Conservation (phyloP, 2,329 filamentous ascomycete genomes). For the Phaeosphaeria sp. region DNA sequence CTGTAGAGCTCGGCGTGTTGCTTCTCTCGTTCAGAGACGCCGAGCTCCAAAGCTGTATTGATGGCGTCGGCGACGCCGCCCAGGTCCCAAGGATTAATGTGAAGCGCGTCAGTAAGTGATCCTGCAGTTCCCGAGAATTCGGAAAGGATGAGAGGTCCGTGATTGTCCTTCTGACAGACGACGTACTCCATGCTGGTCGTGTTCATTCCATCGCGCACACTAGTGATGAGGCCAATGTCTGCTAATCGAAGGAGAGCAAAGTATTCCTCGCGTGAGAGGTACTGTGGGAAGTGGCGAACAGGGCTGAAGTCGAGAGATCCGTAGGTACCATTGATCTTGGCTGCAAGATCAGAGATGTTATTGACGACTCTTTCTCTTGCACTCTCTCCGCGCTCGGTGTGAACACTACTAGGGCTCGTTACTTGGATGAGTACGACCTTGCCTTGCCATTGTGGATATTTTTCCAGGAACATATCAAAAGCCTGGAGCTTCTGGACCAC, state of each 20-base stretch:
- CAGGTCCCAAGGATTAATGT: conserved; percentile 97
- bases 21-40: conserved; percentile 65
- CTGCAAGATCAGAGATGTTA: conserved; percentile 88
- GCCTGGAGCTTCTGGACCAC: conserved; percentile 96
- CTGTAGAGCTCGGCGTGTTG: conserved; percentile 80
- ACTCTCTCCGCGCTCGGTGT: conserved; percentile 74
- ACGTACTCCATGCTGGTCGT: conserved; percentile 96
- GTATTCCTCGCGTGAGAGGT: conserved; percentile 88
- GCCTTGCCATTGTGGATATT: conserved; percentile 89
- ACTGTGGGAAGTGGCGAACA: conserved; percentile 94
- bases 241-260: conserved; percentile 90
- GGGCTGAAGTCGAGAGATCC: conserved; percentile 89
- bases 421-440: conserved; percentile 95
- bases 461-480: conserved; percentile 88
- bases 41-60: conserved; percentile 80
- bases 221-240: conserved; percentile 93
- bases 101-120: conserved; percentile 82
- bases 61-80: conserved; percentile 84
- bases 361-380: conserved; percentile 81
- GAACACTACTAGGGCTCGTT: conserved; percentile 82
- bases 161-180: conserved; percentile 84
- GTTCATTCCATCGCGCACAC: conserved; percentile 97
- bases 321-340: conserved; percentile 88
- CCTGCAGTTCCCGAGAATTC: conserved; percentile 96
- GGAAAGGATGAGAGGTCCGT: conserved; percentile 89